Base-by-base conservation (phyloP, 2,329 filamentous ascomycete species). In the Aspergillus intermedius region DNA sequence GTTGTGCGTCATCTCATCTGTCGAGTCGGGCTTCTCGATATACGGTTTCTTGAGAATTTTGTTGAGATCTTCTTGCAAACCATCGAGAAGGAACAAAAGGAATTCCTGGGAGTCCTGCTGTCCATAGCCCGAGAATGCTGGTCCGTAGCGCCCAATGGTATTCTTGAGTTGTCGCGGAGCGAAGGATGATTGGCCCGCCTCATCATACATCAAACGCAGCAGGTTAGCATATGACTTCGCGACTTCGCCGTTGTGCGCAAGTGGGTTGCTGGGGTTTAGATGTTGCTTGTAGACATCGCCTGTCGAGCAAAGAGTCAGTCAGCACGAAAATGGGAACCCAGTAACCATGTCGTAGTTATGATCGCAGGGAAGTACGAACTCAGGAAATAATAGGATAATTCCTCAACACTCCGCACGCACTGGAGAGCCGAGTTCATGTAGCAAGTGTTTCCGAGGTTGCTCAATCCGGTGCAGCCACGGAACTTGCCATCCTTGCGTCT, bases 351-450 rank as follows among this genome's bases (percentile, higher is more conserved):
- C n/a, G 23, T 9, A 37, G 17, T 40, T 10, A 40, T 10, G 15
- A 8, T 34, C 44, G 25, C 25, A 30, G 50, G 42, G 45, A 35
- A 42, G 34, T 39, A 61, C 56, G 44, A 51, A 70, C 75, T 69
- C 65, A 96, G 70, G 68, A 98, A 97, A 68, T 95, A 98, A 61
- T 90, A 84, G 4, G 89, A 91, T 54, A 98, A 74, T 68, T 98
- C 93, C 63, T 95, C 88, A 0, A 96, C 90, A 59, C 88, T 94
- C 45, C 91, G 84, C 45, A 98, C 82, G 66, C 93, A 98, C 66
- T 98, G 93, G 47, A 97, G 76, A 8, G 93, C 93, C 19, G 91
- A 95, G 69, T 97, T 97, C 91, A 97, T 96, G 72, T 98, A 98
- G 71, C 93, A 98, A 0, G 93, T 97, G 62, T 98, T 98, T 44